phyloP scores from a whole-genome alignment of 1,139 yeast genomes.

The Yamadazyma aaseri region DNA sequence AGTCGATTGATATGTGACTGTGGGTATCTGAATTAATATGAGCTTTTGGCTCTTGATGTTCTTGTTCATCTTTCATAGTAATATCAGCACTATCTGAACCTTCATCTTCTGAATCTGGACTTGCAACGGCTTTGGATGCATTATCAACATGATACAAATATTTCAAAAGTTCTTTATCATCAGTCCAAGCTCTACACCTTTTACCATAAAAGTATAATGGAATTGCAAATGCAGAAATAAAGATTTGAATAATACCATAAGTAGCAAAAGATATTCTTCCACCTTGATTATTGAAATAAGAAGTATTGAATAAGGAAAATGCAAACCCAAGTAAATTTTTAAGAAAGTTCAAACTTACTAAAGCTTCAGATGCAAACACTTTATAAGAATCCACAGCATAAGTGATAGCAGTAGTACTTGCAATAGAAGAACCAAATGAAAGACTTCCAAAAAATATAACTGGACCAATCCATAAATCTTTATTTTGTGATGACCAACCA shows the following conservation, averaged over 20 bases:
- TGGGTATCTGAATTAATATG: constrained; percentile 3
- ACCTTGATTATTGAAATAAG: constrained; percentile 44
- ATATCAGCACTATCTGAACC: neutral
- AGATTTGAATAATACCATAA: constrained; percentile 53
- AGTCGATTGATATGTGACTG: constrained; percentile 3
- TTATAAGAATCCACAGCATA: constrained; percentile 59
- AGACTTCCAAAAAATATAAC: constrained; percentile 54
- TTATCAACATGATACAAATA: constrained; percentile 30
- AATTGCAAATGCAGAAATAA: constrained; percentile 48
- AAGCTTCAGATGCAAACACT: constrained; percentile 57
- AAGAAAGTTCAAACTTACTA: constrained; percentile 54
- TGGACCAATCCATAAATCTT: constrained; percentile 60
- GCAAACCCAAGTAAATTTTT: constrained; percentile 57
- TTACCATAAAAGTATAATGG: constrained; percentile 61
- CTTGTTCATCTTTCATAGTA: constrained; percentile 1
- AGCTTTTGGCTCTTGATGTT: constrained; percentile 4
- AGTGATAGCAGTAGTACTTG: constrained; percentile 62
- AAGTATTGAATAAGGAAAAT: constrained; percentile 56
- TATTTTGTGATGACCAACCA: constrained; percentile 54
- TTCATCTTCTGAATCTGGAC: constrained; percentile 6
- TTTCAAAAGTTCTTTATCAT: constrained; percentile 36
- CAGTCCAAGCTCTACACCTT: constrained; percentile 49
- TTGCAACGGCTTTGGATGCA: constrained; percentile 12
- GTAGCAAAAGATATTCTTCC: constrained; percentile 48
- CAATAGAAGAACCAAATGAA: constrained; percentile 60